Conservation (phyloP, 2,329 filamentous ascomycete genomes). For the Aspergillus sp. region DNA sequence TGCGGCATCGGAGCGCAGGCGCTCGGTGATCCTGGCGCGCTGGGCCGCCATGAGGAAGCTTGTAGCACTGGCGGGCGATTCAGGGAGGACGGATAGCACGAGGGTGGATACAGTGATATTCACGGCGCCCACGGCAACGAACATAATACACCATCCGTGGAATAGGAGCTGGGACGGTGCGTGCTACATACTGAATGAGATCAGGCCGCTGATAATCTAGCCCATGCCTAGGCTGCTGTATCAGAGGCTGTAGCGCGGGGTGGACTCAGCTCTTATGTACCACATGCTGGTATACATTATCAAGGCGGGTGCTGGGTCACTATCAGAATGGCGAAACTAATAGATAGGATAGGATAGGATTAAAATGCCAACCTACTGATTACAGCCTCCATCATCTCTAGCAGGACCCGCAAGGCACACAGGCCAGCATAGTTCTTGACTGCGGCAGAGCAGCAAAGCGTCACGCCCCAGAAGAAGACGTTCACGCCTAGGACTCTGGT, state of each 20-base stretch:
- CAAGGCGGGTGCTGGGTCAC: constrained; percentile 21
- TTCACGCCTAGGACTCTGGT: constrained; percentile 62
- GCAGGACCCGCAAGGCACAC: constrained; percentile 56
- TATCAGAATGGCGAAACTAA: not conserved
- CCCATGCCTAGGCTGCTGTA: constrained; percentile 29
- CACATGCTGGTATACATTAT: constrained; percentile 30
- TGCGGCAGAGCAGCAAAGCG: constrained; percentile 42
- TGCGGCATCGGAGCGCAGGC: constrained; percentile 19
- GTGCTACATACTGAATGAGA: constrained; percentile 31
- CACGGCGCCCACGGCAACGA: constrained; percentile 26
- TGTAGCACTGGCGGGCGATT: constrained; percentile 16
- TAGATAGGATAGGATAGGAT: no score
- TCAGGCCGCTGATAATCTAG: constrained; percentile 29
- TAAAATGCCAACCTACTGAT: constrained; percentile 15
- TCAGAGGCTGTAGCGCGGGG: constrained; percentile 30
- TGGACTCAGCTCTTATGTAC: constrained; percentile 27
- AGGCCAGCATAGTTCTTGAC: constrained; percentile 53
- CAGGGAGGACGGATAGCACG: constrained; percentile 23
- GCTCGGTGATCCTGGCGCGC: constrained; percentile 16
- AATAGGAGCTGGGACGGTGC: constrained; percentile 18
- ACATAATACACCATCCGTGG: constrained; percentile 30
- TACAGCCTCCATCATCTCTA: constrained; percentile 52
- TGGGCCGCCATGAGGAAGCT: constrained; percentile 19
- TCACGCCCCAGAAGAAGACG: constrained; percentile 58
- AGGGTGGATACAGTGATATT: constrained; percentile 16